phyloP scores from a whole-genome alignment of 768 basidiomycete genomes.

The Lentinula lateritia region DNA sequence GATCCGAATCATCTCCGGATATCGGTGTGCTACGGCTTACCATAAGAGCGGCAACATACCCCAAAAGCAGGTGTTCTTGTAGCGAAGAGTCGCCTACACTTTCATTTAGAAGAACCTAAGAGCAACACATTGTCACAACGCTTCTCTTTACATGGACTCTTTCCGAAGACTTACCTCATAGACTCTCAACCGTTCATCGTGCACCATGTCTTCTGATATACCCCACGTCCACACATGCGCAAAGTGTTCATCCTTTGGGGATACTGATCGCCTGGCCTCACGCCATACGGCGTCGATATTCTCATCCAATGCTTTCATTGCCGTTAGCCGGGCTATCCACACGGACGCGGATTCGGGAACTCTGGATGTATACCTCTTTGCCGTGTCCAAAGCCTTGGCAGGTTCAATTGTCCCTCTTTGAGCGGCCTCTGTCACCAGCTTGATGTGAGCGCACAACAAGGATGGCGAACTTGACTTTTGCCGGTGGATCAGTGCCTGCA shows the following conservation, averaged over 20 bases:
- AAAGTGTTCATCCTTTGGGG: slow-evolving; percentile 19
- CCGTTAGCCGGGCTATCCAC: slow-evolving; percentile 49
- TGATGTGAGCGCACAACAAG: slow-evolving; percentile 26
- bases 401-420: slow-evolving; percentile 10
- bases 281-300: slow-evolving; percentile 31
- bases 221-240: slow-evolving; percentile 55
- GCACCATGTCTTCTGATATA: slow-evolving; percentile 17
- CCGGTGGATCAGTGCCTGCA: slow-evolving; percentile 29
- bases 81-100: slow-evolving; percentile 38
- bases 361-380: slow-evolving; percentile 40
- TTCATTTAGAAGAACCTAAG: slow-evolving; percentile 37
- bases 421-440: slow-evolving; percentile 16
- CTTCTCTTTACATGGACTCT: background rate
- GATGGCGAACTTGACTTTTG: slow-evolving; percentile 18
- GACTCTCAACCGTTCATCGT: slow-evolving; percentile 12
- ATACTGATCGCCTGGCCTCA: slow-evolving; percentile 32
- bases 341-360: slow-evolving; percentile 32
- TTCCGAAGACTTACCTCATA: slow-evolving; percentile 27
- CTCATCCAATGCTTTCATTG: slow-evolving; percentile 26
- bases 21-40: slow-evolving; percentile 15
- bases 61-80: slow-evolving; percentile 43
- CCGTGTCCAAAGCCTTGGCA: slow-evolving; percentile 31
- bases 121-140: slow-evolving; percentile 9
- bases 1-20: slow-evolving; percentile 25
- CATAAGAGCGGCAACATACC: slow-evolving; percentile 32